Base-by-base conservation (phyloP, 805 yeast genomes). In the Suhomyces sp. region DNA sequence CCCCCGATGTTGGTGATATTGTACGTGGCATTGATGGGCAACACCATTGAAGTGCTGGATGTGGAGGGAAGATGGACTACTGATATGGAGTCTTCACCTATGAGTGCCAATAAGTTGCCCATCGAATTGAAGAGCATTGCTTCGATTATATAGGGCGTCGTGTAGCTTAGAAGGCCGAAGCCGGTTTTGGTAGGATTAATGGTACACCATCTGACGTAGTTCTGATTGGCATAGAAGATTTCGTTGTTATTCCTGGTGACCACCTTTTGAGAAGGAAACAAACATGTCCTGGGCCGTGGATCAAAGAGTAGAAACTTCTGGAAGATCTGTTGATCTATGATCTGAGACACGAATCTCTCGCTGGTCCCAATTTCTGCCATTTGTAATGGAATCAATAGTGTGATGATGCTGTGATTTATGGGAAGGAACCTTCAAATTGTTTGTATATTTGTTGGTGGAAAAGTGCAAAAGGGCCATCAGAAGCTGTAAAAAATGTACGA, bases 101-200 rank as follows among this genome's bases (percentile, higher is more conserved):
- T 52, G 3, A 65, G 46, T 2, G 76, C 78, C 32, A 77, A 39
- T 4, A 68, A 51, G 0, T 68, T 58, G 4, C 72, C 77, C 23
- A 65, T 49, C 4, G 48, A 37, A 48, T 76, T 76, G 35, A 71
- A 38, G 14, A 47, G 47, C 14, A 76, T 32, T 0, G 57, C 55
- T 3, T 45, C 39, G 19, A 73, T 65, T 13, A 51, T 52, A 38
- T 60, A 62, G 8, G 14, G 15, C 6, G 24, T 7, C 5, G 10
- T 17, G 6, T 31, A 27, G 9, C 55, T 55, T 14, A 65, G 34
- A 10, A 56, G 18, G 25, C 44, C 43, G 46, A 54, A 64, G 27
- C 47, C 47, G 6, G 39, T 38, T 1, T 48, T 38, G 17, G 31
- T 38, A 3, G 54, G 46, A 17, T 48, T 48, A 16, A 60, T 41